Conservation (phyloP, 2,329 filamentous ascomycete genomes). For the Fusarium nanum region DNA sequence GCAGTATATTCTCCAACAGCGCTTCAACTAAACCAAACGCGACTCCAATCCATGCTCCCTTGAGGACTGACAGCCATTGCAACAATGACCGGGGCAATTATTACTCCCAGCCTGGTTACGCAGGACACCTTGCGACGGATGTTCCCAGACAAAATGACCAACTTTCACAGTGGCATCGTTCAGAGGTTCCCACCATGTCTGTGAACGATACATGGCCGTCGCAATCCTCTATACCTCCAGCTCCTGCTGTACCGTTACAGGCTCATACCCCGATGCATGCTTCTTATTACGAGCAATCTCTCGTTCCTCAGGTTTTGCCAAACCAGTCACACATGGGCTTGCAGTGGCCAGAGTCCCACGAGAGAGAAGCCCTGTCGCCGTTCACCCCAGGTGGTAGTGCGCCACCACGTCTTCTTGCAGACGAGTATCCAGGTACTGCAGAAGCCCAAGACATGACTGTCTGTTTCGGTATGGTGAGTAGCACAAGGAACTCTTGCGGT, state of each 20-base stretch:
- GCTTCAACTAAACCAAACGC: background rate
- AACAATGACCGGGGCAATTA: rapidly evolving
- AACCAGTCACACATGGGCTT: rapidly evolving
- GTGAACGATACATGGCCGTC: background rate
- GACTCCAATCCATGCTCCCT: background rate
- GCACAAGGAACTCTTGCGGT: rapidly evolving
- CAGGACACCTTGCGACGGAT: background rate
- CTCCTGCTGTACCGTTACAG: background rate
- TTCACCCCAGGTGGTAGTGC: background rate
- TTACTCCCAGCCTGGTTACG: background rate
- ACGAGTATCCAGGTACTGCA: rapidly evolving
- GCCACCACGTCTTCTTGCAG: no score
- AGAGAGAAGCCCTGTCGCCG: rapidly evolving
- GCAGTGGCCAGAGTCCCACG: background rate
- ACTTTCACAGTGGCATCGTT: rapidly evolving
- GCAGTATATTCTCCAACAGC: background rate
- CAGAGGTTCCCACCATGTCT: rapidly evolving
- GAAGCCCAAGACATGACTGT: background rate
- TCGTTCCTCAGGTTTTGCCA: background rate
- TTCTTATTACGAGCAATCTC: background rate
- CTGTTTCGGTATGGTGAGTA: slow-evolving; percentile 32
- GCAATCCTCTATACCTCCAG: no score
- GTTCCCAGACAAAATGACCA: rapidly evolving
- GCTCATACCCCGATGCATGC: background rate
- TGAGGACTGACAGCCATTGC: rapidly evolving